phyloP scores from a whole-genome alignment of 75 land plant genomes.

The Gnetum montanum region DNA sequence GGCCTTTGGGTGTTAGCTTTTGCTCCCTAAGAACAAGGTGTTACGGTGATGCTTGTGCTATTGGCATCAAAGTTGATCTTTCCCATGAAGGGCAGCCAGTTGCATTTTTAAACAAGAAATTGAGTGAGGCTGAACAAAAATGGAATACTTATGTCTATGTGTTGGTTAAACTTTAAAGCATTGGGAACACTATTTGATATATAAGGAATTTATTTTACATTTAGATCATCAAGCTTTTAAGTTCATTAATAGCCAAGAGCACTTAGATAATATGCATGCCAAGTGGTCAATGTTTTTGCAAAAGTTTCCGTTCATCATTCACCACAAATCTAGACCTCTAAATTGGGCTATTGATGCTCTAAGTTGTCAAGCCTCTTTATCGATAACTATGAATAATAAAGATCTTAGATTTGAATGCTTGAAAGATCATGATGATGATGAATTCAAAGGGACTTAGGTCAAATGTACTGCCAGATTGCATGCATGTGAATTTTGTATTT shows the following conservation, averaged over 20 bases:
- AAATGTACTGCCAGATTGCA: no score
- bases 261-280: not conserved
- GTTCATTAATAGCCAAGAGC: not conserved
- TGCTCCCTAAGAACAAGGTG: no score
- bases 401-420: not conserved
- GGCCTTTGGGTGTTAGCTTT: no score
- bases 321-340: not conserved
- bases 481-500: no score
- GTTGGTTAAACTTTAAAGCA: no score
- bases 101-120: no score
- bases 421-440: not conserved
- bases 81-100: no score
- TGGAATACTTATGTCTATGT: no score
- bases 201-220: conserved; percentile 1
- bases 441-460: no score
- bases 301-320: not conserved
- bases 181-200: conserved; percentile 8
- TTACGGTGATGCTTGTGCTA: no score
- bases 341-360: not conserved
- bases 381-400: not conserved
- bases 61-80: no score
- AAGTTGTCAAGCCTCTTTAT: not conserved
- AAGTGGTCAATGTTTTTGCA: conserved; percentile 1
- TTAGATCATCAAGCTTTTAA: conserved; percentile 1
- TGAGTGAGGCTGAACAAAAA: no score